Percentiles rank a stretch among this genome's conserved stretches.
phyloP scores from a whole-genome alignment of 441 rosid species.

The Macaranga tanarius region DNA sequence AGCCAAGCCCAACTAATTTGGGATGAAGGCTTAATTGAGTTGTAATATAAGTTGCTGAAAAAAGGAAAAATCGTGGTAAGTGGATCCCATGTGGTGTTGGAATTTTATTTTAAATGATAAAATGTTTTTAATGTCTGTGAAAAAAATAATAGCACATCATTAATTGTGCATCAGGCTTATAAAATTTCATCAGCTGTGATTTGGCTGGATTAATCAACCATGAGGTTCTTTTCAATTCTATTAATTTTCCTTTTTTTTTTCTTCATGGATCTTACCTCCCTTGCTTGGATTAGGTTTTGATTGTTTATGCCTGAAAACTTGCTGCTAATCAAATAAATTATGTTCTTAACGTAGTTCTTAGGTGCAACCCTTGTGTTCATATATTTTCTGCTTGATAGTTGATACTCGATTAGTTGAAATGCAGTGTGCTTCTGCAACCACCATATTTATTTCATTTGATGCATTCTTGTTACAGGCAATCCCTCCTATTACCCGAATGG shows the following conservation, averaged over 20 bases:
- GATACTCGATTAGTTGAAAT: neutral
- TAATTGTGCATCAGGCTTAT: neutral
- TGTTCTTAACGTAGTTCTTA: neutral
- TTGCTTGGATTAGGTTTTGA: neutral
- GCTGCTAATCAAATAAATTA: neutral
- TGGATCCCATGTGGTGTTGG: no score
- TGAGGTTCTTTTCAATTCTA: conserved; percentile 1
- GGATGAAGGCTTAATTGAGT: no score
- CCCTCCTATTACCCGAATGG: conserved; percentile 93
- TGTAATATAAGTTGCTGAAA: neutral
- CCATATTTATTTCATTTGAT: conserved; percentile 18
- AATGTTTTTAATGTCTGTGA: neutral
- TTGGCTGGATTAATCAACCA: neutral
- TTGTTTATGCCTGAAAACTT: conserved; percentile 1
- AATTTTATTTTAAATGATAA: conserved; percentile 3
- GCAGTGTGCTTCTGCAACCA: conserved; percentile 6
- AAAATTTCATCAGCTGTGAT: neutral
- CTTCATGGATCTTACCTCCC: neutral
- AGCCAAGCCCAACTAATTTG: no score
- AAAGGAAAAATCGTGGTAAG: neutral
- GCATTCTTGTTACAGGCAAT: conserved; percentile 59
- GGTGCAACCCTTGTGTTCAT: neutral
- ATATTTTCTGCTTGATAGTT: neutral
- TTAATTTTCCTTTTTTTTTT: neutral
- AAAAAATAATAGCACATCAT: neutral